Percentiles rank a stretch among this genome's conserved stretches.
Evolutionary conservation across 306 rosid genomes (phyloP).

Genomic region (Alnus glutinosa): DNA sequence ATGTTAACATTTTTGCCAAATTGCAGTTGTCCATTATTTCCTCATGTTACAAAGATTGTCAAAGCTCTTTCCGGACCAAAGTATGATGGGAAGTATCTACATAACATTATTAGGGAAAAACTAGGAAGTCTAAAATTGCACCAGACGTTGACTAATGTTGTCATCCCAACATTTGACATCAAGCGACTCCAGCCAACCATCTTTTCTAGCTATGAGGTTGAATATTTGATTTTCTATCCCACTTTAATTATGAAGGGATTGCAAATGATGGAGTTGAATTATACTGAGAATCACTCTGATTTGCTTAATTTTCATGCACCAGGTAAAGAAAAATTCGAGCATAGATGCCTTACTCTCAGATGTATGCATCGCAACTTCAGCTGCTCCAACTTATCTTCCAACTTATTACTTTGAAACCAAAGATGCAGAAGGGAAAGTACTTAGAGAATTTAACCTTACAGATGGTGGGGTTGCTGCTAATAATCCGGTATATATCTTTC

Average conservation of each 20-base stretch:
- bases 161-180: conserved; percentile 64
- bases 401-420: conserved; percentile 40
- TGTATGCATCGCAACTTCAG: conserved; percentile 48
- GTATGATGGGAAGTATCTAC: conserved; percentile 53
- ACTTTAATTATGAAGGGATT: neutral
- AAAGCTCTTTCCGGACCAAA: conserved; percentile 45
- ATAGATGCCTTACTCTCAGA: conserved; percentile 45
- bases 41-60: neutral
- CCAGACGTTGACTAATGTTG: conserved; percentile 52
- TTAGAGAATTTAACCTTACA: conserved; percentile 42
- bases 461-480: conserved; percentile 53
- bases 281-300: neutral
- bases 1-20: neutral
- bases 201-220: conserved; percentile 57
- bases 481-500: conserved; percentile 41
- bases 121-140: conserved; percentile 35
- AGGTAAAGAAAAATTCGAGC: conserved; percentile 27
- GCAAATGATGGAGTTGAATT: neutral
- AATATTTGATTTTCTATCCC: neutral
- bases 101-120: conserved; percentile 28
- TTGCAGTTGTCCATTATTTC: neutral
- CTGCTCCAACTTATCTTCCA: conserved; percentile 58
- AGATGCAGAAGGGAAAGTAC: neutral
- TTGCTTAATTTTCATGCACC: neutral
- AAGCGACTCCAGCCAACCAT: conserved; percentile 53